Conservation (phyloP, 1,139 yeast genomes). For the Taphrina sp. region DNA sequence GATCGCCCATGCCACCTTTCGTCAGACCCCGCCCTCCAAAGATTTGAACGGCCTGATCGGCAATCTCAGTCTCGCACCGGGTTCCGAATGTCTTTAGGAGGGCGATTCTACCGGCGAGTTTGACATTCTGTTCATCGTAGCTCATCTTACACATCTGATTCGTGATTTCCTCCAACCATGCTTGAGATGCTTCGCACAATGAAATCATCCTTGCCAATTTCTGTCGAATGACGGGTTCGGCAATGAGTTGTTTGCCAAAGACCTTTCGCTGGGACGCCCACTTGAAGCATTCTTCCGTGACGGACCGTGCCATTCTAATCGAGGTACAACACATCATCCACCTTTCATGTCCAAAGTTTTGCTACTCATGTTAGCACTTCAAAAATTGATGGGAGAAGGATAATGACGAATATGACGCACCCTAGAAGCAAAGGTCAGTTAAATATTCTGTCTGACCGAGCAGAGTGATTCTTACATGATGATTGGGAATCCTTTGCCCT, state of each 20-base stretch:
- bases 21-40: conserved; percentile 50
- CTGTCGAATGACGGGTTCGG: conserved; percentile 50
- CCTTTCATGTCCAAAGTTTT: conserved; percentile 51
- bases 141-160: conserved; percentile 45
- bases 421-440: no score
- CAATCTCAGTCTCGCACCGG: conserved; percentile 47
- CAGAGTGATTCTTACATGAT: no score
- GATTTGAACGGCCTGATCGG: conserved; percentile 50
- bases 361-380: no score
- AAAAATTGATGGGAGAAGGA: no score
- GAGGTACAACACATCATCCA: conserved; percentile 47
- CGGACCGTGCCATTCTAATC: conserved; percentile 47
- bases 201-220: conserved; percentile 50
- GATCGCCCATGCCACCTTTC: conserved; percentile 50
- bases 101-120: conserved; percentile 50
- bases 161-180: conserved; percentile 46
- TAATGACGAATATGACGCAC: no score
- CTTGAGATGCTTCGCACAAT: conserved; percentile 47
- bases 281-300: conserved; percentile 49
- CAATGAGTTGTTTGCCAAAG: conserved; percentile 48
- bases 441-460: no score
- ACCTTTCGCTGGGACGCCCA: conserved; percentile 48
- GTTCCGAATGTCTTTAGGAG: conserved; percentile 49
- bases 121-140: conserved; percentile 45
- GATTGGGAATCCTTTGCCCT: conserved; percentile 49